Evolutionary conservation across 78 protist species (phyloP).

Genomic region (Speleostelium caveatum): DNA sequence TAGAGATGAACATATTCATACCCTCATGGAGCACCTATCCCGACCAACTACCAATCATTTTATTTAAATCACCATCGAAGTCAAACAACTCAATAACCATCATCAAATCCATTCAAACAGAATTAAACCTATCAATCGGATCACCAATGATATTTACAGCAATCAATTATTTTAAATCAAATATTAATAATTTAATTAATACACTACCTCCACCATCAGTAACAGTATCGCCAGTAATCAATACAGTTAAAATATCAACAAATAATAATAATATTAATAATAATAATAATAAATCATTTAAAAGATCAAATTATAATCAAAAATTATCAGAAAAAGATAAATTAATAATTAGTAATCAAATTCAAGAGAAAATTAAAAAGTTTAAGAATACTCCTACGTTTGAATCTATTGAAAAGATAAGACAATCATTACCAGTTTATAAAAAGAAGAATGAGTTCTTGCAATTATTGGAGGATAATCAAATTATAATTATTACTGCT

Average conservation of each 20-base stretch:
- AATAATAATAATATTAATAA: background rate
- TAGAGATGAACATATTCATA: background rate
- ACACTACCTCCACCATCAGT: background rate
- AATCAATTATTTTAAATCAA: background rate
- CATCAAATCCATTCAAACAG: background rate
- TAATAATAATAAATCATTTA: background rate
- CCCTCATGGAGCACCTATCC: constrained; percentile 5
- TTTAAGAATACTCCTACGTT: too few species aligned
- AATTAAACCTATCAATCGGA: constrained; percentile 1
- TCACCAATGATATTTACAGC: constrained; percentile 47
- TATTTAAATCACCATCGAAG: constrained; percentile 7
- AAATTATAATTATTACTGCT: constrained; percentile 62
- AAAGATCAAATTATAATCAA: too few species aligned
- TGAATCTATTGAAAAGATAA: background rate
- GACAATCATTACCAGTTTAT: constrained; percentile 50
- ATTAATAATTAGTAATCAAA: background rate
- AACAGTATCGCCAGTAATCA: background rate
- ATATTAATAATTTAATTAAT: background rate
- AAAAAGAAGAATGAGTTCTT: constrained; percentile 25
- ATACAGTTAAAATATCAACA: background rate
- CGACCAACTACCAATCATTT: constrained; percentile 9
- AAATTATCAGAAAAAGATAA: constrained; percentile 11
- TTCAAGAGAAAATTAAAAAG: background rate
- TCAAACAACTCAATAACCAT: background rate
- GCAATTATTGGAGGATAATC: constrained; percentile 14